Conservation (phyloP, 2,329 filamentous ascomycete species). For the Pestalotiopsis sp. region DNA sequence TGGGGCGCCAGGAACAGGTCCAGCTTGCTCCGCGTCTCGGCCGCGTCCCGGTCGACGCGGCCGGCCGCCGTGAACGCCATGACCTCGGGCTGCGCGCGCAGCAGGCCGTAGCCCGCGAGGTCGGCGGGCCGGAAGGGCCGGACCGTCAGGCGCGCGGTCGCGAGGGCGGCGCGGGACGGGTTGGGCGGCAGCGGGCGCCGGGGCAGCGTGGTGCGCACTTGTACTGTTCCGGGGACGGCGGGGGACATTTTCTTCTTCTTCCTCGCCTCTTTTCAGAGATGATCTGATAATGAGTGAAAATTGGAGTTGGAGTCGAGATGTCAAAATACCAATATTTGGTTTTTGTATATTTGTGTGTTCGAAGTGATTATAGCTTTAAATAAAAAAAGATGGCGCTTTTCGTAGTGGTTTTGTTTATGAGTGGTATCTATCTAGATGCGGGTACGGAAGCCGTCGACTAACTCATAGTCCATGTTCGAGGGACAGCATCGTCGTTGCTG, state of each 20-base stretch:
- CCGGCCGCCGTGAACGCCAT: slow-evolving; percentile 60
- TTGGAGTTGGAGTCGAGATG: too few species aligned
- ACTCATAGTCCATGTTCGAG: not conserved
- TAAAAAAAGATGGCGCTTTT: too few species aligned
- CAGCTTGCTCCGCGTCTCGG: slow-evolving; percentile 44
- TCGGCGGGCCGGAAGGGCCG: slow-evolving; percentile 54
- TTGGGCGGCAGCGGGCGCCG: slow-evolving; percentile 42
- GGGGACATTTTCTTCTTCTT: not conserved
- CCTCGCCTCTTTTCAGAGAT: too few species aligned
- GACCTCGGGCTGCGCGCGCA: slow-evolving; percentile 61
- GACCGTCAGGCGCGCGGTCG: slow-evolving; percentile 58
- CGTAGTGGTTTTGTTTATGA: not conserved
- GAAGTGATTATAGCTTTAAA: too few species aligned
- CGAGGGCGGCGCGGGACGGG: slow-evolving; percentile 39
- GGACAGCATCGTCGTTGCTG: not conserved
- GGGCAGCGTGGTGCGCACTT: slow-evolving; percentile 52
- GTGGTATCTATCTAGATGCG: not conserved
- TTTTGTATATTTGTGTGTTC: too few species aligned
- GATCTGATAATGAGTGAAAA: too few species aligned
- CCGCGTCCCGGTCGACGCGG: slow-evolving; percentile 43
- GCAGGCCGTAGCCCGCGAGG: slow-evolving; percentile 47
- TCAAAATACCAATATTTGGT: too few species aligned
- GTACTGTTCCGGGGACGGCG: slow-evolving; percentile 25
- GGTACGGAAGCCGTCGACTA: not conserved
- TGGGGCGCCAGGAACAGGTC: slow-evolving; percentile 47